A percentile compares a stretch with the other conserved stretches of the same genome.
Conservation (phyloP, 2,329 filamentous ascomycete species). For the Pestalotiopsis sp. region DNA sequence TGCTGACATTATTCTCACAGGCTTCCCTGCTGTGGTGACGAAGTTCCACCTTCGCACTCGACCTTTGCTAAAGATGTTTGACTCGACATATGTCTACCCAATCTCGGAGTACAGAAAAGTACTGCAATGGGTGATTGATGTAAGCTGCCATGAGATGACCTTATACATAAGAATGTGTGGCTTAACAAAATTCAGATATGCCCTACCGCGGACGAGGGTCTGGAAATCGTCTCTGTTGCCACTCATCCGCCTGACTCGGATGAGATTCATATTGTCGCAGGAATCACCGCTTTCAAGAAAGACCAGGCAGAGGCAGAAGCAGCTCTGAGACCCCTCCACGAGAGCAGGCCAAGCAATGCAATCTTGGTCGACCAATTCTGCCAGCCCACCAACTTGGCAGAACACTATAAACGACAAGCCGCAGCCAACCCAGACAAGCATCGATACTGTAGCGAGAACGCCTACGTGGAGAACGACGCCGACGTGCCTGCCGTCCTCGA, state of each 20-base stretch:
- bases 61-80: slow-evolving; percentile 31
- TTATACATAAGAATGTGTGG: not conserved
- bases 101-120: slow-evolving; percentile 43
- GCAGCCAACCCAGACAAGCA: slow-evolving; percentile 47
- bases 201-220: slow-evolving; percentile 34
- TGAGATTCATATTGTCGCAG: slow-evolving; percentile 34
- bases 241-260: slow-evolving; percentile 27
- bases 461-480: slow-evolving; percentile 46
- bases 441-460: slow-evolving; percentile 52
- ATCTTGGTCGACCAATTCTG: slow-evolving; percentile 38
- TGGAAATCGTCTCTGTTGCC: slow-evolving; percentile 41
- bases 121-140: slow-evolving; percentile 47
- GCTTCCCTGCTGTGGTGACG: slow-evolving; percentile 54
- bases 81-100: slow-evolving; percentile 45
- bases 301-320: slow-evolving; percentile 31
- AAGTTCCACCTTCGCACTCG: slow-evolving; percentile 46
- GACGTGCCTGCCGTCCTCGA: slow-evolving; percentile 46
- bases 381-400: slow-evolving; percentile 37
- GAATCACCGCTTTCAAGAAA: slow-evolving; percentile 42
- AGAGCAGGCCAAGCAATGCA: slow-evolving; percentile 36
- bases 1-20: slow-evolving; percentile 22
- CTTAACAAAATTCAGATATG: slow-evolving; percentile 10
- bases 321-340: slow-evolving; percentile 37
- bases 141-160: slow-evolving; percentile 19
- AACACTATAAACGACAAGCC: slow-evolving; percentile 43